Percentiles rank a stretch among this genome's conserved stretches.
phyloP scores from a whole-genome alignment of 169 alveolate species.

The Hepatocystis sp. region DNA sequence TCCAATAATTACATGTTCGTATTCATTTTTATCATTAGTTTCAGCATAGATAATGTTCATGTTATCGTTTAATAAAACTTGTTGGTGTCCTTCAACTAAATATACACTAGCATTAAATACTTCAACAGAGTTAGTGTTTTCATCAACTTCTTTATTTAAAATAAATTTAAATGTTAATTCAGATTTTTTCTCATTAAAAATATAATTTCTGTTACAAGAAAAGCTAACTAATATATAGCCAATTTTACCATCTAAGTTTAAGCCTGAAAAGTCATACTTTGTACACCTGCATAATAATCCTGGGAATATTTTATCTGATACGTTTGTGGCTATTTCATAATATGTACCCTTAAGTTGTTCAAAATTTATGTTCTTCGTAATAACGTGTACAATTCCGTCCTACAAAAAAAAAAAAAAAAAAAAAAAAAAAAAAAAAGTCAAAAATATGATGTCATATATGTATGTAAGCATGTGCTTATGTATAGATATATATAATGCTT shows the following conservation, averaged over 20 bases:
- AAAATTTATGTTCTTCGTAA: conserved; percentile 49
- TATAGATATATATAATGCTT: too few relatives aligned
- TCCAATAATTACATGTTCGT: conserved; percentile 46
- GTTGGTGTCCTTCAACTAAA: conserved; percentile 59
- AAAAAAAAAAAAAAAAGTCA: conserved; percentile 8
- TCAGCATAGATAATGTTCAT: conserved; percentile 54
- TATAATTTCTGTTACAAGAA: conserved; percentile 37
- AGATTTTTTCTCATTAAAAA: conserved; percentile 47
- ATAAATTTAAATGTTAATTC: conserved; percentile 49
- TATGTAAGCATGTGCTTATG: too few relatives aligned
- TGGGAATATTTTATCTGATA: conserved; percentile 63
- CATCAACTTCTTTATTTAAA: conserved; percentile 47
- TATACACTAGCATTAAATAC: conserved; percentile 43
- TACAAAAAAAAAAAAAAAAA: conserved; percentile 8
- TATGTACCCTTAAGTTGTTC: conserved; percentile 44
- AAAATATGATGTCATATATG: too few relatives aligned
- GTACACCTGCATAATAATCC: conserved; percentile 74
- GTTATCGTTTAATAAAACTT: conserved; percentile 25
- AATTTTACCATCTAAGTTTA: conserved; percentile 44
- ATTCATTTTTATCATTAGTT: conserved; percentile 40
- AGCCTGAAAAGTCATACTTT: conserved; percentile 52
- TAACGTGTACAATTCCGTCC: conserved; percentile 46
- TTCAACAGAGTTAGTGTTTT: conserved; percentile 34
- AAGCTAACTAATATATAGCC: conserved; percentile 20
- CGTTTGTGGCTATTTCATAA: conserved; percentile 67